phyloP scores from a whole-genome alignment of 2,329 filamentous ascomycete species.

The Cryphonectria carpinicola region DNA sequence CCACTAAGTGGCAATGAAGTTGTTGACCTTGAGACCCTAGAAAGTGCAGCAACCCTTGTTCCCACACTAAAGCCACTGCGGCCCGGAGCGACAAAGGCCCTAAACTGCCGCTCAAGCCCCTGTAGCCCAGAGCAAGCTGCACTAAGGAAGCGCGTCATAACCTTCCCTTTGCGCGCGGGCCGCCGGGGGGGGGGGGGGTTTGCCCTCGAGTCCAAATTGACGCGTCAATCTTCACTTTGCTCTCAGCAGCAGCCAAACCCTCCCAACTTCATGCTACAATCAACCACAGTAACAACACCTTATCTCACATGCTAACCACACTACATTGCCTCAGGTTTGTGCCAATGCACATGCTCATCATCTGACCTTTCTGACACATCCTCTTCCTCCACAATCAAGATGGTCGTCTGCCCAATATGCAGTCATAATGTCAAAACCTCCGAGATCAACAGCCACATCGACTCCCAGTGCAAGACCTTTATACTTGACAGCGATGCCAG shows the following conservation, averaged over 20 bases:
- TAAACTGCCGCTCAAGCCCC: background rate
- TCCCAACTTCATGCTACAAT: background rate
- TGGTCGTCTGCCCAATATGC: slow-evolving; percentile 83
- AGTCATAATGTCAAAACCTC: slow-evolving; percentile 69
- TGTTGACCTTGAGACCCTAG: background rate
- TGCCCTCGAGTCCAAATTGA: background rate
- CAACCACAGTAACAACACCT: background rate
- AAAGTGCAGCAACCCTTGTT: background rate
- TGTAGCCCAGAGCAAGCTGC: background rate
- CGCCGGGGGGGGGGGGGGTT: no score
- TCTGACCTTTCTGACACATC: background rate
- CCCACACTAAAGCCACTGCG: background rate
- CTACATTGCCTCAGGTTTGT: background rate
- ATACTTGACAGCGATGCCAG: slow-evolving; percentile 57
- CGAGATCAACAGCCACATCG: slow-evolving; percentile 89
- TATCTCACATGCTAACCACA: background rate
- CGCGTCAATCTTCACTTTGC: background rate
- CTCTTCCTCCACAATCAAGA: slow-evolving; percentile 31
- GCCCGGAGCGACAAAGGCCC: background rate
- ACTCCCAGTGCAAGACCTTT: slow-evolving; percentile 75
- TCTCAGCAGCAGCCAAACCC: background rate
- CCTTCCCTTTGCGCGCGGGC: background rate
- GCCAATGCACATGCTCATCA: background rate
- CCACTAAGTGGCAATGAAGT: background rate
- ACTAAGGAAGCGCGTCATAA: background rate